Percentiles rank a stretch among this genome's conserved stretches.
Evolutionary conservation across 2,329 filamentous ascomycete genomes (phyloP).

Genomic region (Aspergillus fijiensis): DNA sequence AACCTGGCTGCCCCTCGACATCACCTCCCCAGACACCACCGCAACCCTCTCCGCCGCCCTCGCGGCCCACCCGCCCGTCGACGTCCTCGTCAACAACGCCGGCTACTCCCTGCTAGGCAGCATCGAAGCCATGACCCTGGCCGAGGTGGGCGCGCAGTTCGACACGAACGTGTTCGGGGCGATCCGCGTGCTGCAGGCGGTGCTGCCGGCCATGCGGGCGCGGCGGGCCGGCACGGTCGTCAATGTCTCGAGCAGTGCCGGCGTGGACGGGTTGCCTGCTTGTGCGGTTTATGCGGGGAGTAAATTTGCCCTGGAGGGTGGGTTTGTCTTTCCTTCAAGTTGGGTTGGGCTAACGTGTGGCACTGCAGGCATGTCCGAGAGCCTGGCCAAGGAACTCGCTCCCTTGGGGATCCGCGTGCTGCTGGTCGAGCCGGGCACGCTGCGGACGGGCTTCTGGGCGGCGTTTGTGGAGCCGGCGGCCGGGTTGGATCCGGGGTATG

Average conservation of each 20-base stretch:
- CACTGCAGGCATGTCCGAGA: background rate
- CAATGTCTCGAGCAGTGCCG: background rate
- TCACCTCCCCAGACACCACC: background rate
- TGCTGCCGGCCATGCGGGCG: background rate
- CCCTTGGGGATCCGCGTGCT: background rate
- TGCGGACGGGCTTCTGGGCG: background rate
- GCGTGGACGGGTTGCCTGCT: background rate
- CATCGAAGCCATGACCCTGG: background rate
- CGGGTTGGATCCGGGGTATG: background rate
- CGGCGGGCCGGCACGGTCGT: background rate
- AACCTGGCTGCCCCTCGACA: background rate
- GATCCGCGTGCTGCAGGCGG: background rate
- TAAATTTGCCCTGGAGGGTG: background rate
- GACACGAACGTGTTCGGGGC: conserved; percentile 2
- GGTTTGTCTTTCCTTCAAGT: too few relatives aligned
- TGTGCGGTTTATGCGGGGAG: background rate
- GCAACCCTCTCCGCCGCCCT: background rate
- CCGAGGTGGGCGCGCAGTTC: background rate
- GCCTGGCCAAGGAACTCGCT: background rate
- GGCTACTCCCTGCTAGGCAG: background rate
- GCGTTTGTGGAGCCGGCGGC: background rate
- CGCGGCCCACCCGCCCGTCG: background rate
- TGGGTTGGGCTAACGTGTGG: background rate
- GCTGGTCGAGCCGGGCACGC: background rate
- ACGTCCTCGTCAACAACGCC: conserved; percentile 10